phyloP scores from a whole-genome alignment of 805 yeast species.

The Debaryomyces hansenii region DNA sequence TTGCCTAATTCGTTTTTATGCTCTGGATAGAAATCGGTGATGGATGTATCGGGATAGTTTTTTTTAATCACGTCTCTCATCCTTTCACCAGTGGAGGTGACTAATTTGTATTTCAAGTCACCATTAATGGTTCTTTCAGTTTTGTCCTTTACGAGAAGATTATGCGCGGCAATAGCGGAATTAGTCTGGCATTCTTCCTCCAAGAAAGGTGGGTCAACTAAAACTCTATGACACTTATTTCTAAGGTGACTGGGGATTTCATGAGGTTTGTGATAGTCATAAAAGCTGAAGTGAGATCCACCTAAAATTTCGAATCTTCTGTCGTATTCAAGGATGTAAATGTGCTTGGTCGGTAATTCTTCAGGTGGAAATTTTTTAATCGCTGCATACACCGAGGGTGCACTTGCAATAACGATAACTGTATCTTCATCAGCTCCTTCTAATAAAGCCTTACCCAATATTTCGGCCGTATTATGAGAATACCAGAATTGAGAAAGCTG shows the following conservation, averaged over 20 bases:
- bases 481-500: constrained; percentile 94
- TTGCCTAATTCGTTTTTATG: constrained; percentile 85
- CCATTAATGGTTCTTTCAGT: constrained; percentile 40
- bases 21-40: constrained; percentile 72
- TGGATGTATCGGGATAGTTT: constrained; percentile 61
- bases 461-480: constrained; percentile 67
- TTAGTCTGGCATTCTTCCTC: constrained; percentile 80
- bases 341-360: constrained; percentile 62
- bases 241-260: constrained; percentile 55
- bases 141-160: constrained; percentile 47
- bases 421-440: constrained; percentile 76
- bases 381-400: constrained; percentile 91
- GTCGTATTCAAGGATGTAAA: constrained; percentile 79
- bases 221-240: constrained; percentile 65
- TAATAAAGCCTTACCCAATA: constrained; percentile 66
- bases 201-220: constrained; percentile 88
- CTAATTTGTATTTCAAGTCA: constrained; percentile 45
- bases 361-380: constrained; percentile 52
- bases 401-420: constrained; percentile 74
- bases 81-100: constrained; percentile 89
- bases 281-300: constrained; percentile 67
- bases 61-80: constrained; percentile 64
- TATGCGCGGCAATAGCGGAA: constrained; percentile 52
- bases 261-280: constrained; percentile 74
- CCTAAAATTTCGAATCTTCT: constrained; percentile 72